A percentile compares a stretch with the other conserved stretches of the same genome.
Evolutionary conservation across 2,329 filamentous ascomycete species (phyloP).

Genomic region (Penicillium decumbens): DNA sequence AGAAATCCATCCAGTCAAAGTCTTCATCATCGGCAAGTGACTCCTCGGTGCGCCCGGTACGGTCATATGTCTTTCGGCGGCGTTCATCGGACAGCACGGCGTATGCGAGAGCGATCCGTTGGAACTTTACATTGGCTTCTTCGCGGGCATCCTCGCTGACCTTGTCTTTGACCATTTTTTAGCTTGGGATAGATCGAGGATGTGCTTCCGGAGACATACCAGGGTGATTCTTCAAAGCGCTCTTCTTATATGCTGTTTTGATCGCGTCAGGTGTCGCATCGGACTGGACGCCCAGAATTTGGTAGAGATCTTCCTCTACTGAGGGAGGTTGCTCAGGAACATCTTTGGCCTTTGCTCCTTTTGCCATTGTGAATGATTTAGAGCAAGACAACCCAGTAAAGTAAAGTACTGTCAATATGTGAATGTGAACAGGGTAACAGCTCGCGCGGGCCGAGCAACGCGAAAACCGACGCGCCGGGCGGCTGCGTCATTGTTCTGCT

Average conservation of each 20-base stretch:
- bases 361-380: constrained; percentile 14
- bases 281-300: constrained; percentile 66
- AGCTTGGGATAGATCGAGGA: background rate
- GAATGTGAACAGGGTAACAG: background rate
- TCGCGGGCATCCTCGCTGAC: constrained; percentile 63
- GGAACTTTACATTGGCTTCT: constrained; percentile 74
- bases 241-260: constrained; percentile 86
- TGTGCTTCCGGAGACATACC: constrained; percentile 48
- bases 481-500: constrained; percentile 26
- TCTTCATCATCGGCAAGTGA: constrained; percentile 65
- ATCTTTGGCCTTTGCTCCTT: constrained; percentile 10
- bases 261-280: constrained; percentile 72
- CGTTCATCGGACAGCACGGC: constrained; percentile 80
- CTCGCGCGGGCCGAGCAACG: constrained; percentile 13
- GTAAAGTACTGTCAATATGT: background rate
- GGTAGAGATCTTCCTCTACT: constrained; percentile 59
- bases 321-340: constrained; percentile 41
- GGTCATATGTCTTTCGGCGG: constrained; percentile 80
- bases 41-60: constrained; percentile 83
- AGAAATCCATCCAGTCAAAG: constrained; percentile 90
- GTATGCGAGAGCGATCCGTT: constrained; percentile 88
- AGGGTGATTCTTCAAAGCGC: constrained; percentile 80
- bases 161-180: constrained; percentile 60
- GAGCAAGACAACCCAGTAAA: background rate
- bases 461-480: constrained; percentile 24